Evolutionary conservation across 2,329 filamentous ascomycete species (phyloP).

Genomic region (Colletotrichum simmondsii): DNA sequence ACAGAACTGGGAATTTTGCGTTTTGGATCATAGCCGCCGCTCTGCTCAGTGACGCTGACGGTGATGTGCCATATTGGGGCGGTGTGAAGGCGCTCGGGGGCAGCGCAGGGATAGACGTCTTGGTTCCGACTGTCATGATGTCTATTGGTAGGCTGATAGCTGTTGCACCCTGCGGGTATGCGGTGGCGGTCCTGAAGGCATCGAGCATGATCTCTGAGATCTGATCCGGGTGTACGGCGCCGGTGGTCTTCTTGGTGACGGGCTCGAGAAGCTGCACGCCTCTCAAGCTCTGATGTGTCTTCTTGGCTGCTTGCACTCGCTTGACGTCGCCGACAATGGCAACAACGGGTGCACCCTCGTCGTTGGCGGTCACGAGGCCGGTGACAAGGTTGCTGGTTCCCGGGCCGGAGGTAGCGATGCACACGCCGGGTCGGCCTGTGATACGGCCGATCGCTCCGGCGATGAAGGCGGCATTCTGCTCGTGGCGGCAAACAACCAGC

Average conservation of each 20-base stretch:
- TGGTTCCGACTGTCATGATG: constrained; percentile 51
- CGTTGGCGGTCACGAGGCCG: constrained; percentile 57
- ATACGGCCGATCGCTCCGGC: constrained; percentile 57
- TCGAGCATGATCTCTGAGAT: constrained; percentile 58
- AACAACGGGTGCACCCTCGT: constrained; percentile 58
- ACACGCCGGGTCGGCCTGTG: constrained; percentile 56
- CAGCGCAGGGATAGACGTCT: constrained; percentile 48
- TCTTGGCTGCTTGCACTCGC: constrained; percentile 53
- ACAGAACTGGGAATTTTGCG: constrained; percentile 54
- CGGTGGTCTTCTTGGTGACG: constrained; percentile 53
- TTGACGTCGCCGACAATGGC: constrained; percentile 60
- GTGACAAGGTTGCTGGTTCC: constrained; percentile 59
- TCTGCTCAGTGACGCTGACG: constrained; percentile 42
- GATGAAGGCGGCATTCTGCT: constrained; percentile 63
- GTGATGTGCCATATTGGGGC: constrained; percentile 52
- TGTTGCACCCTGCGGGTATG: constrained; percentile 53
- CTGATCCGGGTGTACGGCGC: constrained; percentile 57
- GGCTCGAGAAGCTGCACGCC: constrained; percentile 55
- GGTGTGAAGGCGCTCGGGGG: constrained; percentile 49
- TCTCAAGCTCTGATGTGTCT: constrained; percentile 58
- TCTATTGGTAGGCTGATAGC: constrained; percentile 58
- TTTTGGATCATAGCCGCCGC: constrained; percentile 46
- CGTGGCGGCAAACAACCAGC: constrained; percentile 58
- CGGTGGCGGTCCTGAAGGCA: constrained; percentile 53
- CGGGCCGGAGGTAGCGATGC: constrained; percentile 58